Evolutionary conservation across 768 basidiomycete species (phyloP), one percentile per base, ranked within the genome.

Genomic region (Boletales sp.): DNA sequence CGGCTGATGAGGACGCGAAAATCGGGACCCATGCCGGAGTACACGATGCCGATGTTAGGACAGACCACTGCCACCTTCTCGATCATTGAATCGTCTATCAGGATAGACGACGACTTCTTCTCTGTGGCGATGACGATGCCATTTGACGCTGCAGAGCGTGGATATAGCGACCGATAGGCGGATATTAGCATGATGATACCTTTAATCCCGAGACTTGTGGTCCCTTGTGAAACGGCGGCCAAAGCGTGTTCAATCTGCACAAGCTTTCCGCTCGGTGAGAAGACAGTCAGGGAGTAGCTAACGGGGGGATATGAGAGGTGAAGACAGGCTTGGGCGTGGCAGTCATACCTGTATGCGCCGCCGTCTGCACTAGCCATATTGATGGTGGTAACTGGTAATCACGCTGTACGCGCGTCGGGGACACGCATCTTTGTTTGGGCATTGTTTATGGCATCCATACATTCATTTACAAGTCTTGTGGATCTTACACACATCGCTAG

Each of bases 161-260:
- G 53, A 28, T 28, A 7, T 28, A 28, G 46, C 34, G 41, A 46
- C 31, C 4, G 48, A 39, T 42, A 34, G 41, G 50, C 64, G 65
- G 64, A 65, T 8, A 66, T 66, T 58, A 67, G 11, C 46, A 49
- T 49, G 44, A 46, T 51, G 63, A 55, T 60, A 94, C 96, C 96
- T 80, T 98, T 98, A 70, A 99, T 97, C 48, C 96, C 96, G 40
- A 99, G 82, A 72, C 91, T 94, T 38, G 96, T 98, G 40, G 94
- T 94, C 51, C 95, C 95, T 60, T 90, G 87, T 19, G 90, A 82
- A 51, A 98, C 95, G 31, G 94, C 94, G 49, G 96, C 96, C 54
- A 99, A 77, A 41, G 96, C 96, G 74, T 99, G 96, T 76, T 99
- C 96, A 67, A 99, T 99, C 77, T 99, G 96, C 53, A 99, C 95